Conservation (phyloP, 805 yeast genomes). For the Sporopachydermia lactativora region DNA sequence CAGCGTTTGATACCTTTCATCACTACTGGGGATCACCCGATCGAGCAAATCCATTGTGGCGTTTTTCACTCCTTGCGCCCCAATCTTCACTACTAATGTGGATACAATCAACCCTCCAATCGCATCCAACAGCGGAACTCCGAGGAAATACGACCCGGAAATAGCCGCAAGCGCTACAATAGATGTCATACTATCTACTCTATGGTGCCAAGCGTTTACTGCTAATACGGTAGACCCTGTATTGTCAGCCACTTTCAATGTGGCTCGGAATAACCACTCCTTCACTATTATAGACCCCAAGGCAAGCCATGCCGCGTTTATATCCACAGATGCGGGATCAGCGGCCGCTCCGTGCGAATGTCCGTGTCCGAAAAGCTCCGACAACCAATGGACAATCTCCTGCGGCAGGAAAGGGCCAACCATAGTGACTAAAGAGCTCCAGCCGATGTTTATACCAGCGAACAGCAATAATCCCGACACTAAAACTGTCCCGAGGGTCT, state of each 20-base stretch:
- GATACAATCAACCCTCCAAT: constrained; percentile 87
- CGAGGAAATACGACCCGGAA: constrained; percentile 66
- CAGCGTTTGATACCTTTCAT: constrained; percentile 32
- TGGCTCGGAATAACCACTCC: constrained; percentile 77
- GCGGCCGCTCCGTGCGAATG: constrained; percentile 31
- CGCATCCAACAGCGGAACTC: constrained; percentile 78
- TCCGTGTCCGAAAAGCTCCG: constrained; percentile 32
- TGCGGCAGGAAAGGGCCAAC: constrained; percentile 57
- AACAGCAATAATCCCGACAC: constrained; percentile 71
- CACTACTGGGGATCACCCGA: constrained; percentile 39
- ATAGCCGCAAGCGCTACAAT: constrained; percentile 83
- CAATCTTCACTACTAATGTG: constrained; percentile 68
- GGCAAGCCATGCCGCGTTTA: constrained; percentile 96
- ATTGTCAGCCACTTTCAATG: constrained; percentile 62
- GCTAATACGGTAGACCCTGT: constrained; percentile 79
- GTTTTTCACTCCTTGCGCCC: constrained; percentile 54
- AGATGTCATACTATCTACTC: constrained; percentile 88
- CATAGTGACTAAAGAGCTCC: constrained; percentile 60
- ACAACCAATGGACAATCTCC: constrained; percentile 37
- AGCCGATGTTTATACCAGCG: constrained; percentile 88
- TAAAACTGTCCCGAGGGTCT: constrained; percentile 80
- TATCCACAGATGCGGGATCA: constrained; percentile 36
- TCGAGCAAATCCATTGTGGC: constrained; percentile 73
- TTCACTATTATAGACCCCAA: constrained; percentile 75
- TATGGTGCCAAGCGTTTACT: constrained; percentile 98